Percentiles rank a stretch among this genome's conserved stretches.
Conservation (phyloP, 306 rosid genomes). For the Lathyrus tuberosus region DNA sequence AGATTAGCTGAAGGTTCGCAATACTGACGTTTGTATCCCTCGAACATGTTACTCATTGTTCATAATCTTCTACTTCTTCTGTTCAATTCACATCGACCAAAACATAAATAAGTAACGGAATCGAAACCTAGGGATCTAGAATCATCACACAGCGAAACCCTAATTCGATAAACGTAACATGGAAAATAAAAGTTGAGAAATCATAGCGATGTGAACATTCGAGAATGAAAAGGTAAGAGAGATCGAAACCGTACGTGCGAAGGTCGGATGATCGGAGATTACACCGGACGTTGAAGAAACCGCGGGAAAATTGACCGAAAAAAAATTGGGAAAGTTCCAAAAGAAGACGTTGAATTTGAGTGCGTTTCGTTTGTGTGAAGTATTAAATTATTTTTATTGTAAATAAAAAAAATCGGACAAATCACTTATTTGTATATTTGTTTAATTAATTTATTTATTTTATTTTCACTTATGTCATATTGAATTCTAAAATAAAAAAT, state of each 20-base stretch:
- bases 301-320: slow-evolving; percentile 44
- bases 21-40: slow-evolving; percentile 86
- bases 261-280: slow-evolving; percentile 32
- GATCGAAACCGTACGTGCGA: slow-evolving; percentile 30
- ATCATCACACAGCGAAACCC: slow-evolving; percentile 29
- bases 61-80: slow-evolving; percentile 34
- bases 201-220: slow-evolving; percentile 13
- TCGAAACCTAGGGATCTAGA: slow-evolving; percentile 16
- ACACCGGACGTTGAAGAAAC: slow-evolving; percentile 8
- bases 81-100: slow-evolving; percentile 40
- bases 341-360: not conserved
- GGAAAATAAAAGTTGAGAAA: slow-evolving; percentile 1
- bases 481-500: too few relatives aligned
- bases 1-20: slow-evolving; percentile 84
- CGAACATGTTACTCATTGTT: slow-evolving; percentile 81
- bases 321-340: slow-evolving; percentile 10
- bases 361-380: slow-evolving; percentile 33
- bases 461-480: too few relatives aligned
- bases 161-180: slow-evolving; percentile 18
- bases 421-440: too few relatives aligned
- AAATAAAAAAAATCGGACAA: too few relatives aligned
- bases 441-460: too few relatives aligned
- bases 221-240: slow-evolving; percentile 1
- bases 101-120: not conserved
- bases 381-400: too few relatives aligned